Evolutionary conservation across 495 filamentous ascomycete species (phyloP), one percentile per base, ranked within the genome.

Genomic region (Haplographium delicatum): DNA sequence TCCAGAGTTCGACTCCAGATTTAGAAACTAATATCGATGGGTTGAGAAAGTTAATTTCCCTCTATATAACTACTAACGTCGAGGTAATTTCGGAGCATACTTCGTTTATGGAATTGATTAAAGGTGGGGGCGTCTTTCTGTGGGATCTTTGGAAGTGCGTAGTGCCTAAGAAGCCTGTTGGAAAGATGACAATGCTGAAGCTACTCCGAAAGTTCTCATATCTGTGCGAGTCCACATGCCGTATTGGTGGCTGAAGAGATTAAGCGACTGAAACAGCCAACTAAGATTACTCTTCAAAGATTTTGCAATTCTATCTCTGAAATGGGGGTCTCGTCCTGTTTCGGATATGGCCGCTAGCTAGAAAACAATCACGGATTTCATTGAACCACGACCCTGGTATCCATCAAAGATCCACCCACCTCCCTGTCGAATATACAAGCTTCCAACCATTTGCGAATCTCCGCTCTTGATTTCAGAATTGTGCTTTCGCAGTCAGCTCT

Each of bases 1-100:
- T 38, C 50, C 50, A 38, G 50, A 53, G 45, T 53, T 53, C 20
- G 39, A 39, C 41, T 38, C 50, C 50, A 38, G 50, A 53, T 53
- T 53, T 53, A 34, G 39, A 39, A 26, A 46, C 41, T 45, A 20
- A 46, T 10, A 53, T 46, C 9, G 30, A 46, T 27, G 50, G 30
- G 19, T 46, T 53, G 41, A 53, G 40, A 53, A 44, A 45, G 41
- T 46, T 53, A 22, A 46, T 53, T 30, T 53, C 5, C 31, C 31
- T 45, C 6, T 53, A 53, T 19, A 44, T 53, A 31, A 31, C 39
- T 52, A 22, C 39, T 22, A 52, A 44, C 39, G 13, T 43, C 23
- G 26, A 52, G 26, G 23, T 52, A 44, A 26, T 45, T 18, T 44
- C 49, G 30, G 38, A 52, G 26, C 25, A 52, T 52, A 45, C 15